A percentile compares a stretch with the other conserved stretches of the same genome.
These are phyloP conservation scores for Sclerotinia glacialis DNA, from an alignment of 2,329 filamentous ascomycete species.

Conservation along the genomic window DNA sequence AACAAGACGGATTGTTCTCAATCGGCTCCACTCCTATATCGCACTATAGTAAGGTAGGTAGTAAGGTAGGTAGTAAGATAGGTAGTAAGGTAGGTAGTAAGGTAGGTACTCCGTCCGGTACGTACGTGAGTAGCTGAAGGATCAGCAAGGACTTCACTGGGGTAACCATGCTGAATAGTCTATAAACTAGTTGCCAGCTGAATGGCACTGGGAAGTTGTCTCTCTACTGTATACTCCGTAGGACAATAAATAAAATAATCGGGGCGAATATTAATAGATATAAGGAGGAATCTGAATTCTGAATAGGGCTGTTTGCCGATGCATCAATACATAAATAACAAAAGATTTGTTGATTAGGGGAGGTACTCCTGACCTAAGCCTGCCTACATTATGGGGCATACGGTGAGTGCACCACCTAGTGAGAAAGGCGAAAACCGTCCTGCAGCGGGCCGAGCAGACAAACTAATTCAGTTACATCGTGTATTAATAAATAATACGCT, in stretches of 20 bases:
- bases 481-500: not conserved
- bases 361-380: constrained; percentile 1
- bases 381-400: not conserved
- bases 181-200: constrained; percentile 10
- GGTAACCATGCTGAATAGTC: not conserved
- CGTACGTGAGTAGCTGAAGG: not conserved
- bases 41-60: not conserved
- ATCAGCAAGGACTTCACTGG: not conserved
- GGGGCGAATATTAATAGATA: not conserved
- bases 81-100: no score
- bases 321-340: not conserved
- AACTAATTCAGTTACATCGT: constrained; percentile 23
- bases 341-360: not conserved
- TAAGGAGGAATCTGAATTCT: not conserved
- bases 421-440: constrained; percentile 29
- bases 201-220: constrained; percentile 12
- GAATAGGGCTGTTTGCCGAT: not conserved
- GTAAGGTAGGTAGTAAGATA: no score
- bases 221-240: no score
- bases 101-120: not conserved
- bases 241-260: not conserved
- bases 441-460: constrained; percentile 37
- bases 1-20: not conserved
- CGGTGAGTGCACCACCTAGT: not conserved
- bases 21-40: not conserved